Conservation (phyloP, 495 filamentous ascomycete species). For the Parachaetomium inaequale region DNA sequence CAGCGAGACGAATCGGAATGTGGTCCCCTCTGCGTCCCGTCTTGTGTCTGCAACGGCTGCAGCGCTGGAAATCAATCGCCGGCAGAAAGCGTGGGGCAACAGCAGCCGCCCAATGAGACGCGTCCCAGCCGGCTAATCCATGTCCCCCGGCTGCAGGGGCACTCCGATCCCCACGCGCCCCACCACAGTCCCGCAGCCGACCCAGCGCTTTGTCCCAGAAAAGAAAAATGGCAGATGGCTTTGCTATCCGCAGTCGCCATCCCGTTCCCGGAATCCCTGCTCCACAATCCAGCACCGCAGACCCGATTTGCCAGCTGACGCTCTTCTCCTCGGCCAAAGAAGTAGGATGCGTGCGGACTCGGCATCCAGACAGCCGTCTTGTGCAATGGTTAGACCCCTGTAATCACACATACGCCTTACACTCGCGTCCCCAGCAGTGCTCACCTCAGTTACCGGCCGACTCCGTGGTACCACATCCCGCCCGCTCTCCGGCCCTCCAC, state of each 20-base stretch:
- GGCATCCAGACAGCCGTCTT: slow-evolving; percentile 21
- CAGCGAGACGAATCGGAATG: not conserved
- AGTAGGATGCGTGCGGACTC: slow-evolving; percentile 31
- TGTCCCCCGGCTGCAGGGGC: not conserved
- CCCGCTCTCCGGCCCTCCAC: not conserved
- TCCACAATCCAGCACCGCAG: slow-evolving; percentile 15
- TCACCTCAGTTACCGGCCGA: slow-evolving; percentile 9
- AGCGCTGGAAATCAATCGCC: slow-evolving; percentile 14
- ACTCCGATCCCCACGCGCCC: slow-evolving; percentile 18
- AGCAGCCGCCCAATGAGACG: slow-evolving; percentile 8
- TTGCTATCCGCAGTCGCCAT: slow-evolving; percentile 17
- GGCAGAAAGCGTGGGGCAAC: slow-evolving; percentile 16
- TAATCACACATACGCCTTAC: slow-evolving; percentile 17
- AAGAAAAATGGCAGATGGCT: not conserved
- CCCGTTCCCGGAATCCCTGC: slow-evolving; percentile 9
- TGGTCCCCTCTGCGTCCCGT: not conserved
- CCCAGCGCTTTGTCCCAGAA: not conserved
- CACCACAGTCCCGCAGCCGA: slow-evolving; percentile 2
- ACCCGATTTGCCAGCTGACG: slow-evolving; percentile 23
- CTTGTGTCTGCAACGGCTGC: not conserved
- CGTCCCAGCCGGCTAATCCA: slow-evolving; percentile 3
- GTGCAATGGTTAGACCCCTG: slow-evolving; percentile 19
- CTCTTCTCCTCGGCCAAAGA: slow-evolving; percentile 29
- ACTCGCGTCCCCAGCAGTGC: no score
- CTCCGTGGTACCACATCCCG: slow-evolving; percentile 9